Base-by-base conservation (phyloP, 345 rosid species). In the Clarkia xantiana region DNA sequence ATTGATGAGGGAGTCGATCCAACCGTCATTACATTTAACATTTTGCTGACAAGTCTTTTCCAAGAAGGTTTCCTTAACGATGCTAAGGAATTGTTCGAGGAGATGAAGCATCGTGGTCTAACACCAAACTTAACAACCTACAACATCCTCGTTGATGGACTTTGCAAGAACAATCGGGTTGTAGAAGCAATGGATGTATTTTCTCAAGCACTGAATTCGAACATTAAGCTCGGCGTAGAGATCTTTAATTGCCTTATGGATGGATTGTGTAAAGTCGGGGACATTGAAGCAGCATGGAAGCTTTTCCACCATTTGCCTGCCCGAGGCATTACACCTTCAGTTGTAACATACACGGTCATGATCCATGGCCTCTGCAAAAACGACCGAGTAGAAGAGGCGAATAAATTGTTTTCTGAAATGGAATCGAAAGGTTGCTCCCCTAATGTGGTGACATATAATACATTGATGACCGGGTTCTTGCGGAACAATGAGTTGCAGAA, bases 91-190 rank as follows among this genome's bases (percentile, higher is more conserved):
- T 43, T 67, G 40, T 61, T 56, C 48, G 23, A 5, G 44, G 66
- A 66, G 55, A 60, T 66, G 60, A 53, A 17, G 22, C 12, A 18
- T 29, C 50, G 18, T 46, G 61, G 18, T 13, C 29, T 49, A 13
- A 49, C 14, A 25, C 45, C 60, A 11, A 6, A 53, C 41, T 53
- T 53, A 23, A 4, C 0, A 10, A 58, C 57, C 9, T 54, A 58
- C 45, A 29, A 29, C 44, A 42, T 61, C 20, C 40, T 38, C 18
- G 3, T 67, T 3, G 54, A 69, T 2, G 63, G 66, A 39, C 66
- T 60, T 14, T 65, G 67, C 59, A 65, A 65, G 67, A 62, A 65
- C 59, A 51, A 42, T 57, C 61, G 49, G 16, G 19, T 70, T 47
- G 47, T 42, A 25, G 65, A 65, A 51, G 74, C 67, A 18, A 14